A percentile compares a stretch with the other conserved stretches of the same genome.
Evolutionary conservation across 202 grass and related monocot species (phyloP).

Genomic region (Brachypodium distachyon): DNA sequence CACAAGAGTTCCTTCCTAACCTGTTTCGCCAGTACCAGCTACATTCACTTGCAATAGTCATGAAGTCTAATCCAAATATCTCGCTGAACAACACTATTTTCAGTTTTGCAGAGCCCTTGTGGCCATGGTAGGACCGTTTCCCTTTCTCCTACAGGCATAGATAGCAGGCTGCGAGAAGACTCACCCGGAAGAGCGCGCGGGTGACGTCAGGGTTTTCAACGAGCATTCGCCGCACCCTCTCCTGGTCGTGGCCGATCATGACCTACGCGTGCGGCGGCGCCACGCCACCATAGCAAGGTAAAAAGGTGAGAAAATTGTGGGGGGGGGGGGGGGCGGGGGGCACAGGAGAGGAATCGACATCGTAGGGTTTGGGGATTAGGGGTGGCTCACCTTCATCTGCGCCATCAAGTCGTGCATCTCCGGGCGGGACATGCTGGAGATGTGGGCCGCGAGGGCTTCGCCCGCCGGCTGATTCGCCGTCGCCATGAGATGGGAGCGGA

Average conservation of each 20-base stretch:
- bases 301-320: conserved; percentile 10
- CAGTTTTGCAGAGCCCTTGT: neutral
- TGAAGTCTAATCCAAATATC: neutral
- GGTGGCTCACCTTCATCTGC: conserved; percentile 61
- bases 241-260: conserved; percentile 72
- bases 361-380: conserved; percentile 27
- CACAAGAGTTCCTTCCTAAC: neutral
- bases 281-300: neutral
- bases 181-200: conserved; percentile 80
- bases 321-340: neutral
- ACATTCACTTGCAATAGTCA: neutral
- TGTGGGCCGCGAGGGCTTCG: conserved; percentile 53
- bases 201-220: conserved; percentile 76
- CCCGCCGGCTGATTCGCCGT: conserved; percentile 47
- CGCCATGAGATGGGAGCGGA: neutral
- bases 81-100: too few species aligned
- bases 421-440: conserved; percentile 57
- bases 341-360: neutral
- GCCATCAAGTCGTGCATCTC: conserved; percentile 87
- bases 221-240: conserved; percentile 74
- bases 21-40: neutral
- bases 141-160: neutral
- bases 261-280: conserved; percentile 10
- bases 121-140: neutral
- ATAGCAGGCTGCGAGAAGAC: neutral